Evolutionary conservation across 345 rosid species (phyloP).

Genomic region (Euphorbia peplus): DNA sequence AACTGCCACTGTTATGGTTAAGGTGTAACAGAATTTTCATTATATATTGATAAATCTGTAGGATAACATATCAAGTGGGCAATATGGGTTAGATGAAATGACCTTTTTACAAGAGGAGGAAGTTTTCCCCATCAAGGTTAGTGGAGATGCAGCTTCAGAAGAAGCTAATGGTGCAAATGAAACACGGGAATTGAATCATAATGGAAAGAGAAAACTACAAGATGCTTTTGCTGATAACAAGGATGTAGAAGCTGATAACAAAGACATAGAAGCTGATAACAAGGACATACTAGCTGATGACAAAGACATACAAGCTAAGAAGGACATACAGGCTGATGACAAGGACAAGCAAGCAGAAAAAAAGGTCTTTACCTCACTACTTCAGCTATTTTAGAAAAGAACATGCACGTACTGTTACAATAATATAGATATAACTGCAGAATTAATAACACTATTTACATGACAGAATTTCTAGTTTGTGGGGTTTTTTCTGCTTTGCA

Average conservation of each 20-base stretch:
- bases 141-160: conserved; percentile 36
- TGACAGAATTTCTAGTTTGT: background rate
- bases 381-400: background rate
- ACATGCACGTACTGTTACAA: background rate
- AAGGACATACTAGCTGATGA: conserved; percentile 42
- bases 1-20: background rate
- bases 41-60: conserved; percentile 13
- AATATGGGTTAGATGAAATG: conserved; percentile 76
- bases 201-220: conserved; percentile 60
- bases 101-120: conserved; percentile 77
- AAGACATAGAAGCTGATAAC: background rate
- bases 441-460: background rate
- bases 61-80: conserved; percentile 44
- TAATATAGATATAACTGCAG: background rate
- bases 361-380: conserved; percentile 49
- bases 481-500: background rate
- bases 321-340: conserved; percentile 42
- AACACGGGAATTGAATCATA: conserved; percentile 35
- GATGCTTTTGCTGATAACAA: conserved; percentile 23
- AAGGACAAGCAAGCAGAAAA: conserved; percentile 60
- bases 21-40: background rate
- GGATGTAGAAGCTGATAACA: conserved; percentile 40
- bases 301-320: conserved; percentile 49
- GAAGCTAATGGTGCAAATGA: conserved; percentile 43
- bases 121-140: conserved; percentile 45